phyloP scores from a whole-genome alignment of 2,329 filamentous ascomycete species.

The Ophiostoma sp. region DNA sequence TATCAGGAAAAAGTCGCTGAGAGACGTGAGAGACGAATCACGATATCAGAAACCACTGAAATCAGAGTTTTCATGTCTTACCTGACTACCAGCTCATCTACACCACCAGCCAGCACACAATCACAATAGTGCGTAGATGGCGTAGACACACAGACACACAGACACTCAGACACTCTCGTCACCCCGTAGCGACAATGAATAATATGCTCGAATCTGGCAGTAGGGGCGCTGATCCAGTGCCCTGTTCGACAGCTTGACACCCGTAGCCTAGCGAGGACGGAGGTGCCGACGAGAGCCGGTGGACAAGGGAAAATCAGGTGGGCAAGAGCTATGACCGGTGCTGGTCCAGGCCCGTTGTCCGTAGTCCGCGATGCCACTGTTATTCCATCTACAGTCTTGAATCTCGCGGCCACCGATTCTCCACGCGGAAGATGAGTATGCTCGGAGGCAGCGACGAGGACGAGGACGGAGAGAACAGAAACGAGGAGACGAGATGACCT shows the following conservation, averaged over 20 bases:
- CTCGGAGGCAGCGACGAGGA: neutral
- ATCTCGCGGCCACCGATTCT: neutral
- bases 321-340: neutral
- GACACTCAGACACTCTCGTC: too few relatives aligned
- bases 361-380: neutral
- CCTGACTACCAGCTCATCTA: too few relatives aligned
- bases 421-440: neutral
- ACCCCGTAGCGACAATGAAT: neutral
- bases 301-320: neutral
- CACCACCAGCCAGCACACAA: too few relatives aligned
- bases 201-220: neutral
- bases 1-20: neutral
- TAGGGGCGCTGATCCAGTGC: neutral
- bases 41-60: neutral
- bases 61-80: conserved; percentile 6
- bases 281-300: conserved; percentile 1
- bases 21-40: too few relatives aligned
- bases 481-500: neutral
- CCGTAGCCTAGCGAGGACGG: neutral
- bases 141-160: too few relatives aligned
- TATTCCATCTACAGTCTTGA: neutral
- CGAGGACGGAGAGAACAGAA: neutral
- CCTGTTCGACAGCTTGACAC: neutral
- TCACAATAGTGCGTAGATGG: too few relatives aligned
- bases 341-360: neutral